Base-by-base conservation (phyloP, 371 early-diverging fungal genomes). In the Saksenaea vasiformis region DNA sequence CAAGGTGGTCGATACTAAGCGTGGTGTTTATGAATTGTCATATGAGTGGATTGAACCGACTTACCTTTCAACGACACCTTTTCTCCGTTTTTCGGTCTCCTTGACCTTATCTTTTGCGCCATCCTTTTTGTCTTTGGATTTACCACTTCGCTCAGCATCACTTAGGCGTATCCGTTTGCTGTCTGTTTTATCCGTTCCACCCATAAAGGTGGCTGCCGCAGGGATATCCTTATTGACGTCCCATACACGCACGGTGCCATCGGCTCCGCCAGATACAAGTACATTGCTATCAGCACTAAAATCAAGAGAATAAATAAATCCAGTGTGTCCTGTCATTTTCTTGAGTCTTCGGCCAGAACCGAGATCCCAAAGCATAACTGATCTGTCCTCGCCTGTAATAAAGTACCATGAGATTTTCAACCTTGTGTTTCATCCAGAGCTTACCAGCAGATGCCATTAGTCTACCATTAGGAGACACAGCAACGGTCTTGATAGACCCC, bases 401-500 rank as follows among this genome's bases (percentile, higher is more conserved):
- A 59, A 31, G 26, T 37, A 22, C 13, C 5, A 28, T n/a, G 3
- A 41, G 34, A 53, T 14, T n/a, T n/a, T 53, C 26, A 41, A 9
- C 15, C 31, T 31, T 31, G 31, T 36, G 41, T 35, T 24, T 58
- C 38, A 38, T 39, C 39, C 22, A 4, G 10, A 69, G 41, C 61
- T 72, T 77, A 69, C 93, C 91, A 1, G 94, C 98, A 15, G 96
- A 90, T 0, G 98, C 96, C 82, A 99, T 84, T 39, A 86, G 80
- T 60, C 91, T 88, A 5, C 99, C 99, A 73, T 98, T 94, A 9
- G 96, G 94, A 9, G 96, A 93, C n/a, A 99, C 81, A n/a, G 96
- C 96, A 27, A 99, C 73, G 65, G 89, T 78, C 41, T 91, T 88
- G 9, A 99, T 87, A 1, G 95, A 73, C 1, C 92, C 97, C 8